phyloP scores from a whole-genome alignment of 192 early-diverging fungal species.

The Phlyctochytrium bullatum region DNA sequence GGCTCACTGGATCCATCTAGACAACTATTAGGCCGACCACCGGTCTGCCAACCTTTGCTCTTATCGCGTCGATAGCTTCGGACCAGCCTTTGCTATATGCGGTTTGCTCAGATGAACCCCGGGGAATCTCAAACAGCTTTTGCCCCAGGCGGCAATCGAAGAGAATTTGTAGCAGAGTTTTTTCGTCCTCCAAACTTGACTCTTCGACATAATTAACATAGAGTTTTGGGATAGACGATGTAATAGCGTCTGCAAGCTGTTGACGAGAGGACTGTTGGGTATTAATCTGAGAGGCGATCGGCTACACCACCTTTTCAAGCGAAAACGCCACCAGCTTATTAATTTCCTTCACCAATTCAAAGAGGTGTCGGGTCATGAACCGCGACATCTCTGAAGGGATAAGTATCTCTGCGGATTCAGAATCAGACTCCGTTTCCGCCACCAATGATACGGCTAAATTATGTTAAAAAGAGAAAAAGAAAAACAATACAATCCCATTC shows the following conservation, averaged over 20 bases:
- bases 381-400: neutral
- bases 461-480: no score
- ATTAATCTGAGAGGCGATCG: no score
- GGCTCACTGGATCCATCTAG: neutral
- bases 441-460: no score
- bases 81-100: no score
- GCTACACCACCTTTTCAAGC: conserved; percentile 1
- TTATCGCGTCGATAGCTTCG: neutral
- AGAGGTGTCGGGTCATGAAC: neutral
- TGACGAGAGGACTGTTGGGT: no score
- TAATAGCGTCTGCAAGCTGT: neutral
- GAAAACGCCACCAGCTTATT: neutral
- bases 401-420: no score
- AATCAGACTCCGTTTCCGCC: no score
- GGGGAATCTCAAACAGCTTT: neutral
- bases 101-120: no score
- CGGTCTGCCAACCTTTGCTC: neutral
- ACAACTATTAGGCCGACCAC: no score
- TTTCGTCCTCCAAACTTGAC: neutral
- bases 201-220: neutral
- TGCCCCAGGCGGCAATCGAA: neutral
- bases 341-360: neutral
- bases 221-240: neutral
- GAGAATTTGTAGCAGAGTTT: neutral
- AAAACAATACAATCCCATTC: no score